Evolutionary conservation across 2,329 filamentous ascomycete species (phyloP).

Genomic region (Botrytis pseudocinerea): DNA sequence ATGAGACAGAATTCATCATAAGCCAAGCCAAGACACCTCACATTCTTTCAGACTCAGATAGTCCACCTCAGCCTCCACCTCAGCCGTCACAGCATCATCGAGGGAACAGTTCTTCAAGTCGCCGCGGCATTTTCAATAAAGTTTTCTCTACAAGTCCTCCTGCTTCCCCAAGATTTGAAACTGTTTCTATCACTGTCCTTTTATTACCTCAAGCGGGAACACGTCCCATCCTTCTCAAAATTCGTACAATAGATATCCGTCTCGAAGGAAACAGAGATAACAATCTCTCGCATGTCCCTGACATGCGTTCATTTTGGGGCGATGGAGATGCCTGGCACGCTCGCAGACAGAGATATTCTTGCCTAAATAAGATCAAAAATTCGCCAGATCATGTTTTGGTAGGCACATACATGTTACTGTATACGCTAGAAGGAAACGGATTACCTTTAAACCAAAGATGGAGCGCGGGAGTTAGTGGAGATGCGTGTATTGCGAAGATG

Average conservation of each 20-base stretch:
- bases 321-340: constrained; percentile 21
- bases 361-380: background rate
- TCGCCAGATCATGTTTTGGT: constrained; percentile 13
- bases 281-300: constrained; percentile 21
- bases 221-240: constrained; percentile 8
- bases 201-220: constrained; percentile 19
- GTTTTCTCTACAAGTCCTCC: constrained; percentile 13
- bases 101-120: background rate
- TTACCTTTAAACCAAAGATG: constrained; percentile 18
- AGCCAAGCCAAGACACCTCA: constrained; percentile 13
- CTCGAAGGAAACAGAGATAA: constrained; percentile 18
- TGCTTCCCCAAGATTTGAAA: constrained; percentile 16
- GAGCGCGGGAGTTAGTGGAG: constrained; percentile 19
- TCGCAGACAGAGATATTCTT: constrained; percentile 17
- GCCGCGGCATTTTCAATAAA: constrained; percentile 17
- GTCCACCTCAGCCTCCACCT: background rate
- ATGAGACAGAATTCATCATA: constrained; percentile 11
- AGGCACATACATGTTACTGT: constrained; percentile 22
- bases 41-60: background rate
- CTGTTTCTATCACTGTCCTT: constrained; percentile 13
- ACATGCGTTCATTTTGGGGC: constrained; percentile 24
- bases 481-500: constrained; percentile 23
- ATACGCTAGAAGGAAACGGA: constrained; percentile 17
- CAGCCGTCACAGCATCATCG: background rate
- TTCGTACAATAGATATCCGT: constrained; percentile 24